Conservation (phyloP, 257 asterid genomes). For the Przewalskia tangutica region DNA sequence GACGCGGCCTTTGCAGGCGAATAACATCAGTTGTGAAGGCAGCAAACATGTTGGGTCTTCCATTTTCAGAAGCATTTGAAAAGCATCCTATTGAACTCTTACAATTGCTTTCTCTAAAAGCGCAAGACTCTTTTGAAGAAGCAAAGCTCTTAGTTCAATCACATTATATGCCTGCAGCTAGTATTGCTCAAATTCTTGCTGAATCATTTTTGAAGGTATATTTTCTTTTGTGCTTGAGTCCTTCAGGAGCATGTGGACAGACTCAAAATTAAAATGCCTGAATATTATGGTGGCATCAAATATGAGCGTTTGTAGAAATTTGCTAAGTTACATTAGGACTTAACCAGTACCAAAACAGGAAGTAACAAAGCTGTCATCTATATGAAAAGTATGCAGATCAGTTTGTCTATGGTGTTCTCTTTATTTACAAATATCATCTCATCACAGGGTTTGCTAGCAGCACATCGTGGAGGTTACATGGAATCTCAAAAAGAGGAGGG, state of each 20-base stretch:
- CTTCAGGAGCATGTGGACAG: neutral
- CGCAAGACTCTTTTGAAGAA: slow-evolving; percentile 93
- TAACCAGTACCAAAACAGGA: neutral
- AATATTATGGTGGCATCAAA: neutral
- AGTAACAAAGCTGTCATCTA: neutral
- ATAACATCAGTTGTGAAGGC: slow-evolving; percentile 80
- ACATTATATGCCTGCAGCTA: slow-evolving; percentile 88
- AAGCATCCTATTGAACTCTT: slow-evolving; percentile 88
- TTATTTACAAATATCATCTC: neutral
- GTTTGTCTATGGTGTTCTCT: neutral
- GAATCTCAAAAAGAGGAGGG: slow-evolving; percentile 99
- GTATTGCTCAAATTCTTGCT: slow-evolving; percentile 94
- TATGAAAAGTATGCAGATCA: neutral
- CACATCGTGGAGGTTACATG: slow-evolving; percentile 99
- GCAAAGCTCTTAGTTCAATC: slow-evolving; percentile 72
- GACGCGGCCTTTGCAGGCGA: slow-evolving; percentile 72
- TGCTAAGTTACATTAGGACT: neutral
- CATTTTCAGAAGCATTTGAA: slow-evolving; percentile 86
- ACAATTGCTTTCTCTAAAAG: slow-evolving; percentile 91
- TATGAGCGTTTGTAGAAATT: neutral
- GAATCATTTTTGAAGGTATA: slow-evolving; percentile 90
- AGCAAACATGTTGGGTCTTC: slow-evolving; percentile 80
- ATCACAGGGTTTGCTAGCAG: slow-evolving; percentile 87
- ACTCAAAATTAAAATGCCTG: neutral
- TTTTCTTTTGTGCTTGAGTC: neutral